Percentiles rank a stretch among this genome's conserved stretches.
Evolutionary conservation across 2,329 filamentous ascomycete species (phyloP).

Genomic region (Ceratocystis albifundus): DNA sequence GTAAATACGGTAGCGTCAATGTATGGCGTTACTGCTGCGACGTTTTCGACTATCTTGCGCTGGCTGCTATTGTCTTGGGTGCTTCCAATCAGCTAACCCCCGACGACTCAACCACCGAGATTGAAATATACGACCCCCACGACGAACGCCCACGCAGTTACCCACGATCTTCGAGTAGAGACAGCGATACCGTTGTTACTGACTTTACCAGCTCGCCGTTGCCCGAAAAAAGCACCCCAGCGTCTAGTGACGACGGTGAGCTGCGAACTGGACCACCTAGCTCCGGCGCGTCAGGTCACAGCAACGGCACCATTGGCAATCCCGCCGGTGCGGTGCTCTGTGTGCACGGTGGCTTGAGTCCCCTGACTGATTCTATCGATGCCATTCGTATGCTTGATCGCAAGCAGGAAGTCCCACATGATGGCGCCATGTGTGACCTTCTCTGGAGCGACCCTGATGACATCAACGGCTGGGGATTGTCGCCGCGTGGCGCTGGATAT

Average conservation of each 20-base stretch:
- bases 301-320: constrained; percentile 52
- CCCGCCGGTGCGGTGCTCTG: constrained; percentile 78
- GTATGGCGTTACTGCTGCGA: constrained; percentile 97
- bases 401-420: constrained; percentile 96
- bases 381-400: constrained; percentile 90
- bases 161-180: constrained; percentile 3
- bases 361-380: constrained; percentile 83
- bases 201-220: constrained; percentile 16
- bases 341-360: constrained; percentile 86
- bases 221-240: constrained; percentile 24
- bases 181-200: constrained; percentile 9
- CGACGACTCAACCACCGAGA: constrained; percentile 66
- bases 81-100: constrained; percentile 55
- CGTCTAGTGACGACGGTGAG: constrained; percentile 28
- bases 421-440: constrained; percentile 97
- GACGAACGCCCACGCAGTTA: constrained; percentile 54
- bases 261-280: constrained; percentile 58
- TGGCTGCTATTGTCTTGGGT: constrained; percentile 83
- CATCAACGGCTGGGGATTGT: constrained; percentile 92
- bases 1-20: constrained; percentile 93
- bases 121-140: constrained; percentile 80
- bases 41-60: constrained; percentile 90
- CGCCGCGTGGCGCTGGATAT: constrained; percentile 87
- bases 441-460: constrained; percentile 98
- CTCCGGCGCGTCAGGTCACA: constrained; percentile 62